These are phyloP conservation scores for Spergularia marina DNA, from an alignment of 148 eudicot species.

Conservation along the genomic window DNA sequence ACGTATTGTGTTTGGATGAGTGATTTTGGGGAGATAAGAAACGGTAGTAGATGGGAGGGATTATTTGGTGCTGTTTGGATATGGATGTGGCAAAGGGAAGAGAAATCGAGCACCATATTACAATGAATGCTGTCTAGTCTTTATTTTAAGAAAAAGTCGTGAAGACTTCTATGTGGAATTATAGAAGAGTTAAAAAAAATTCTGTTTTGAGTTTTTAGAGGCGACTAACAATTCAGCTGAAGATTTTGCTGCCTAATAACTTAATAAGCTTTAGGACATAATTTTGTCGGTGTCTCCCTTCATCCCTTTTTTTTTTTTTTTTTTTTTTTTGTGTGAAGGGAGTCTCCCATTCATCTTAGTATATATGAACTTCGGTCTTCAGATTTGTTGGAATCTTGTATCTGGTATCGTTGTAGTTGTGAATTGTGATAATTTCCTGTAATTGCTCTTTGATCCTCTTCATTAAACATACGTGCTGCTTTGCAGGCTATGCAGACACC, in stretches of 20 bases:
- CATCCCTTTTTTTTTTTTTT: too few relatives aligned
- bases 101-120: too few relatives aligned
- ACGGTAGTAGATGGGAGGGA: too few relatives aligned
- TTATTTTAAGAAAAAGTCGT: too few relatives aligned
- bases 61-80: too few relatives aligned
- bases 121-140: too few relatives aligned
- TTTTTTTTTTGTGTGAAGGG: too few relatives aligned
- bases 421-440: neutral
- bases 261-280: neutral
- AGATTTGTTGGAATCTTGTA: neutral
- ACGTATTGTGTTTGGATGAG: too few relatives aligned
- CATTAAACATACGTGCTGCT: neutral
- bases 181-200: neutral
- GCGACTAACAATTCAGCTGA: neutral
- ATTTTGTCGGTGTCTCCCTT: neutral
- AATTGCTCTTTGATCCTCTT: neutral
- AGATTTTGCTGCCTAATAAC: neutral
- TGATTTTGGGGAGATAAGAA: too few relatives aligned
- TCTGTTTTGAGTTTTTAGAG: neutral
- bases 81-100: too few relatives aligned
- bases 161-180: too few relatives aligned
- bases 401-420: neutral
- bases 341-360: too few relatives aligned
- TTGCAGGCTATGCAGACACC: conserved; percentile 93
- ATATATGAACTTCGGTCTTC: neutral